Evolutionary conservation across 805 yeast genomes (phyloP), one percentile per base, ranked within the genome.

Genomic region (Candida adriatica): DNA sequence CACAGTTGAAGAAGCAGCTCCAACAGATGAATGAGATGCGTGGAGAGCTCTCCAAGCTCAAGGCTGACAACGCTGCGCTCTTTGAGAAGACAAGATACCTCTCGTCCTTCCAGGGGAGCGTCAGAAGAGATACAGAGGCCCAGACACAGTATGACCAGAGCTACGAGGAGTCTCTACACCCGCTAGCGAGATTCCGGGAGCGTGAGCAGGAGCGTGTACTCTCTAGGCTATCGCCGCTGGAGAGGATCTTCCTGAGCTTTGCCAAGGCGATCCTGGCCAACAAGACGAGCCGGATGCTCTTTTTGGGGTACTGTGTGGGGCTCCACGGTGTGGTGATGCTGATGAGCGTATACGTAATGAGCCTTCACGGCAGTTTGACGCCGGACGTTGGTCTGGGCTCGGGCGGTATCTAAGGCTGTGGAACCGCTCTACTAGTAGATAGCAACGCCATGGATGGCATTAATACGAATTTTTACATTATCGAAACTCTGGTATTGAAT

Each of bases 91-190:
- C 83, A 3, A 65, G 86, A 46, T 79, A 73, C 49, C 50, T 80
- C 42, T 74, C 82, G 7, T 70, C 76, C 14, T 70, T 70, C 43
- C 46, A 41, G 27, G 46, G 43, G 5, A 21, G 46, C 6, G 46
- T 39, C n/a, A 41, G 43, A 16, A 28, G 13, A 38, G 46, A 32
- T 17, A 51, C 55, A 11, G 94, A 82, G 46, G 65, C 68, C 19
- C 37, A 38, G 16, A 26, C 21, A 2, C 68, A 69, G 43, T 79
- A 81, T 51, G 73, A 72, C 27, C 62, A 68, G 18, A 69, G 58
- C 29, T 87, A 83, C 59, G 95, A 86, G 45, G 77, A 79, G 31
- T 79, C 78, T 29, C 60, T 86, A 27, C 87, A 86, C 45, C 94
- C 95, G 19, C 74, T 87, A 38, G 90, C 83, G 43, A 81, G 75